Evolutionary conservation across 139 green algal genomes (phyloP).

Genomic region (Chlamydomonas sp.): DNA sequence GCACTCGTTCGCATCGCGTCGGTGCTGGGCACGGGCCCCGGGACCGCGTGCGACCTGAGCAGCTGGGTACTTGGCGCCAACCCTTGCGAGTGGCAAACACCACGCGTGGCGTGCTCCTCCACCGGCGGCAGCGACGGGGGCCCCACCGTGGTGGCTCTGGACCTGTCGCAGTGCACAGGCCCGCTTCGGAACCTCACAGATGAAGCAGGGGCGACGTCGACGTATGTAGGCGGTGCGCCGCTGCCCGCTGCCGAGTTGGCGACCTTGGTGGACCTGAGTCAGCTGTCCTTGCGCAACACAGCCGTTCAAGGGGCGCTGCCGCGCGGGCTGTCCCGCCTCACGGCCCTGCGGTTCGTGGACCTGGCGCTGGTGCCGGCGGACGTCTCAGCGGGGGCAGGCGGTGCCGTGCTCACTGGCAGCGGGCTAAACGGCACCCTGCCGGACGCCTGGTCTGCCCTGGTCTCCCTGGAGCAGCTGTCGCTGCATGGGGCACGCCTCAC

Average conservation of each 20-base stretch:
- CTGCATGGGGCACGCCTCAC: neutral
- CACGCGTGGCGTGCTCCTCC: neutral
- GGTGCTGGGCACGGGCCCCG: neutral
- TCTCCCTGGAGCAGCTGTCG: neutral
- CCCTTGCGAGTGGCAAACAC: neutral
- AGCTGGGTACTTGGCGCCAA: neutral
- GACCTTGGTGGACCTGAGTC: too few relatives aligned
- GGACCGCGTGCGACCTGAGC: conserved; percentile 10
- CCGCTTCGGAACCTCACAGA: neutral
- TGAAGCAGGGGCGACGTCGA: neutral
- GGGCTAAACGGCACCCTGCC: conserved; percentile 9
- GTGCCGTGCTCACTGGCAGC: conserved; percentile 2
- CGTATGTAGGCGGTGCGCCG: neutral
- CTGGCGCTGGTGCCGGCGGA: neutral
- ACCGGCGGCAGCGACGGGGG: neutral
- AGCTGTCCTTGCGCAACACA: too few relatives aligned
- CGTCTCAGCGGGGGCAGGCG: neutral
- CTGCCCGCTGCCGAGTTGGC: too few relatives aligned
- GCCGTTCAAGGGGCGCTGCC: too few relatives aligned
- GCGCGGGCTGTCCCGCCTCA: neutral
- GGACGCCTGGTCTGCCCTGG: neutral
- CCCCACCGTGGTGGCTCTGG: neutral
- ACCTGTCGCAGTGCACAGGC: conserved; percentile 24
- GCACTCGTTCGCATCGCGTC: neutral
- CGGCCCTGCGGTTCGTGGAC: conserved; percentile 3